Conservation (phyloP, 352 stramenopile genomes). For the Phytophthora tentaculata region DNA sequence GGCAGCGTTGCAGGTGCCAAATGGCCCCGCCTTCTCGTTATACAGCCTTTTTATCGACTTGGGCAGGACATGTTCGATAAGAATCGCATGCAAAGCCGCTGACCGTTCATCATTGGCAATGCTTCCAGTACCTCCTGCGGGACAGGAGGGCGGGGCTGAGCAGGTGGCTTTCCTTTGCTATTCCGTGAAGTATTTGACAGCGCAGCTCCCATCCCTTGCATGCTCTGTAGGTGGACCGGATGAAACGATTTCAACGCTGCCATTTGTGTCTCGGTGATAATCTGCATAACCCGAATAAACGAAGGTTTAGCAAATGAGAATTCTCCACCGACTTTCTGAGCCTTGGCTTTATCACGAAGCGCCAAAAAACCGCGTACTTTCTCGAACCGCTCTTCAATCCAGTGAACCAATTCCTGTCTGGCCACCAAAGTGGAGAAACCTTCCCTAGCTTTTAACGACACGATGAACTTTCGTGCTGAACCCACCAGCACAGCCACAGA, state of each 20-base stretch:
- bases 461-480: conserved; percentile 7
- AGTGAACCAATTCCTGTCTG: conserved; percentile 8
- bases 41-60: conserved; percentile 18
- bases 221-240: neutral
- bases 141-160: conserved; percentile 1
- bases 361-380: conserved; percentile 2
- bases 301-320: conserved; percentile 17
- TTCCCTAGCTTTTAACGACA: conserved; percentile 2
- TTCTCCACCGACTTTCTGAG: neutral
- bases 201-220: neutral
- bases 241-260: neutral
- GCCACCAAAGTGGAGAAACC: conserved; percentile 1
- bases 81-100: conserved; percentile 16
- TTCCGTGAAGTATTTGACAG: neutral
- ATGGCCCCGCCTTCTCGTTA: conserved; percentile 6
- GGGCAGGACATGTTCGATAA: conserved; percentile 15
- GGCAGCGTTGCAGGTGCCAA: conserved; percentile 15
- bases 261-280: conserved; percentile 10
- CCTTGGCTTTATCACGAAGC: neutral
- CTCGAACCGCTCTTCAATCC: conserved; percentile 18
- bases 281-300: conserved; percentile 7
- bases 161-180: conserved; percentile 2
- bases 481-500: no score
- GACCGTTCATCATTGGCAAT: conserved; percentile 15
- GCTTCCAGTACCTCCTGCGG: conserved; percentile 8